phyloP scores from a whole-genome alignment of 345 rosid genomes.

The Bruguiera parviflora region DNA sequence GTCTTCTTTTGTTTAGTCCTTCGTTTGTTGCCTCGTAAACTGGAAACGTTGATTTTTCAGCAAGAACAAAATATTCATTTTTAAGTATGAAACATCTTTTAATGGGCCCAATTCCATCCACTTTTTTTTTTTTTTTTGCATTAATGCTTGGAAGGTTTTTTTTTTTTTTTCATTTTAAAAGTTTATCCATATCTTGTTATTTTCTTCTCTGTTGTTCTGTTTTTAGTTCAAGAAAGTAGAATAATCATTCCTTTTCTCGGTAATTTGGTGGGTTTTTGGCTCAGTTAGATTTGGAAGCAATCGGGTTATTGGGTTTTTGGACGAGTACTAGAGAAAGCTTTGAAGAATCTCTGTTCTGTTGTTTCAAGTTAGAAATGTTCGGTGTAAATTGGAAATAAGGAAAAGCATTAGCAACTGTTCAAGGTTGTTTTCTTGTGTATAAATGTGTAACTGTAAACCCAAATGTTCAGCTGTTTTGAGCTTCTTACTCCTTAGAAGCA shows the following conservation, averaged over 20 bases:
- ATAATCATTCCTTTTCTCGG: not conserved
- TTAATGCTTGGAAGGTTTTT: not conserved
- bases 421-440: constrained; percentile 9
- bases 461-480: not conserved
- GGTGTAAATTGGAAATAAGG: constrained; percentile 36
- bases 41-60: constrained; percentile 15
- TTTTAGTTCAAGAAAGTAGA: not conserved
- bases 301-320: not conserved
- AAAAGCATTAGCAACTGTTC: constrained; percentile 30
- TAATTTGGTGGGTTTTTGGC: not conserved
- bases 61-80: too few relatives aligned
- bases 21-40: constrained; percentile 22
- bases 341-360: constrained; percentile 20
- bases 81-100: not conserved
- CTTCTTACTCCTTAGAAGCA: not conserved
- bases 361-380: constrained; percentile 8
- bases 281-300: not conserved
- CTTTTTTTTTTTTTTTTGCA: not conserved
- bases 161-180: not conserved
- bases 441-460: not conserved
- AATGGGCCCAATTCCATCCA: not conserved
- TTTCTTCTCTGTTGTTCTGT: not conserved
- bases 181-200: too few relatives aligned
- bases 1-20: constrained; percentile 30
- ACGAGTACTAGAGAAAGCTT: constrained; percentile 2